Base-by-base conservation (phyloP, 768 basidiomycete genomes). In the Suillus discolor region DNA sequence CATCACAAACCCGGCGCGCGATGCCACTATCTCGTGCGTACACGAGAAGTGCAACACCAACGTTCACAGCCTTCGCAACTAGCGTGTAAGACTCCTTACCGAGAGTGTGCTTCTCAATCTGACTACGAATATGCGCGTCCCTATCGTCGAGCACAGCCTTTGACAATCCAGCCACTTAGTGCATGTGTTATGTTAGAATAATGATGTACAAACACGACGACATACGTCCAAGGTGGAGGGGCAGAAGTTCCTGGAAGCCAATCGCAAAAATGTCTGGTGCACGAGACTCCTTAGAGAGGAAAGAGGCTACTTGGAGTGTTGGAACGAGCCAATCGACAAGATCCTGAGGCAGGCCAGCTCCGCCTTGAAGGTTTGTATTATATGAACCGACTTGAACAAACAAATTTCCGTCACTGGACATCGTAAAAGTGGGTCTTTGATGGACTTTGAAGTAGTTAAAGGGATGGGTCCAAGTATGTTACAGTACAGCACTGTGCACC, bases 321-420 rank as follows among this genome's bases (percentile, higher is more conserved):
- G 96, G 94, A 4, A 87, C 82, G 31, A 98, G 85, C 96, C 96
- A 98, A 79, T 93, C 91, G 4, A 96, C 92, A 55, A 98, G 84
- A 72, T 96, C 90, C 74, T 95, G 92, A 0, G 92, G 91, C 36
- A 93, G 75, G 13, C 89, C 90, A 34, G 80, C 77, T 20, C 87
- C 83, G 7, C 89, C 91, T 76, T 96, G 94, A 8, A 96, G 82
- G 72, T 95, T 95, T 7, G 94, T 94, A 74, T 97, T 97, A 80
- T 96, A 97, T 4, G 93, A 89, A 13, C 91, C 91, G 62, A 94
- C 89, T 72, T 94, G 93, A 6, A 94, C 89, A 62, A 92, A 79
- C 25, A 90, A 72, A 20, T 71, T 72, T 49, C 73, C 69, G 39
- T 75, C 68, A n/a, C 11, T 20, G 18, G 59, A 59, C 54, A 65